phyloP scores from a whole-genome alignment of 306 rosid genomes.

The Trifolium repens region DNA sequence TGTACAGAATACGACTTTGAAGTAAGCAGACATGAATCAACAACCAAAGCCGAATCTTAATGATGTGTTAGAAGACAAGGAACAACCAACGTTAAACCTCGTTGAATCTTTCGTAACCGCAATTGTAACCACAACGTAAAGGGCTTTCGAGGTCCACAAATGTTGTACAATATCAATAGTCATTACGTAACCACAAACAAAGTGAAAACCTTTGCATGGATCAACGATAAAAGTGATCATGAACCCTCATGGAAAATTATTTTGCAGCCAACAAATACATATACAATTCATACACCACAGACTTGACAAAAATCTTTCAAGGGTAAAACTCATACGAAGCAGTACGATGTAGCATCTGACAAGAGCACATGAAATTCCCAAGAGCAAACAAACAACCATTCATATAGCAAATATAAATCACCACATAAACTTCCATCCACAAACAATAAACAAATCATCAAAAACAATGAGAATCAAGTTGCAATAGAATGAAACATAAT shows the following conservation, averaged over 20 bases:
- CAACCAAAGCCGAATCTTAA: neutral
- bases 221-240: neutral
- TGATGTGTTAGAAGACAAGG: neutral
- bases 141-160: neutral
- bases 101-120: neutral
- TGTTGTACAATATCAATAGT: neutral
- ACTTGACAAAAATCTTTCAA: constrained; percentile 18
- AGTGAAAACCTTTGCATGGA: neutral
- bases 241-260: constrained; percentile 6
- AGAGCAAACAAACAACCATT: constrained; percentile 11
- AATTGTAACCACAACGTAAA: neutral
- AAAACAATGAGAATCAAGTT: constrained; percentile 23
- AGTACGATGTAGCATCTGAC: constrained; percentile 1
- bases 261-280: constrained; percentile 12
- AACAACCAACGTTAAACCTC: neutral
- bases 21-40: constrained; percentile 2
- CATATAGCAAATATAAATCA: constrained; percentile 2
- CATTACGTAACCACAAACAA: neutral
- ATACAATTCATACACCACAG: constrained; percentile 15
- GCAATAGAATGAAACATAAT: constrained; percentile 43
- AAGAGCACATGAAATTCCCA: constrained; percentile 17
- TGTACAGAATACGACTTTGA: neutral
- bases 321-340: neutral
- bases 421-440: constrained; percentile 9
- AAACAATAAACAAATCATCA: constrained; percentile 1